phyloP scores from a whole-genome alignment of 495 filamentous ascomycete species.

The Cudoniella acicularis region DNA sequence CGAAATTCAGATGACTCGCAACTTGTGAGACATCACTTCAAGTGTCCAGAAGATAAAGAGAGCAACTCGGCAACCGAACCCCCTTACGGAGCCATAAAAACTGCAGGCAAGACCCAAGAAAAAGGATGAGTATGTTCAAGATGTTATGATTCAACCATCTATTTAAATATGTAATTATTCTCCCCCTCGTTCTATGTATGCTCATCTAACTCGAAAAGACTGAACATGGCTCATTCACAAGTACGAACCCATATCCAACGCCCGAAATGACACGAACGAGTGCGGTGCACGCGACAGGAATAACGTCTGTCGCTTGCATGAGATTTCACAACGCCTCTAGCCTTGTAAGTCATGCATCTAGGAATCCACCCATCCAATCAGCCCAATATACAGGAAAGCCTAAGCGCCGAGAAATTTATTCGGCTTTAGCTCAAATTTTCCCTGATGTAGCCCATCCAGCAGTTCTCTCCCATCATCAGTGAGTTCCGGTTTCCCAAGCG shows the following conservation, averaged over 20 bases:
- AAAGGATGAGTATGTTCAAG: background rate
- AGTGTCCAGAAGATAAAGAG: no score
- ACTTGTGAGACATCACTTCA: no score
- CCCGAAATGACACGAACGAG: background rate
- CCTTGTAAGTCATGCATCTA: no score
- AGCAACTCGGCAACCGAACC: no score
- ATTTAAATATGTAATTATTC: background rate
- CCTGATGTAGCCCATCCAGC: slow-evolving; percentile 63
- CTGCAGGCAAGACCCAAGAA: no score
- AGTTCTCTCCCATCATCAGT: slow-evolving; percentile 71
- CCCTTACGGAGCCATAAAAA: no score
- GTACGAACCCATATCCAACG: background rate
- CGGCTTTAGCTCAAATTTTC: slow-evolving; percentile 53
- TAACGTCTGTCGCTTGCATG: background rate
- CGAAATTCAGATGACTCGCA: no score
- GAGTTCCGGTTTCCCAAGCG: slow-evolving; percentile 72
- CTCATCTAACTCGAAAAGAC: background rate
- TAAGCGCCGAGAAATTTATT: slow-evolving; percentile 34
- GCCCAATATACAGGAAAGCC: background rate
- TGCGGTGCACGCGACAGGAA: no score
- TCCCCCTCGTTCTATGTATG: background rate
- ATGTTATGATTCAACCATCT: background rate
- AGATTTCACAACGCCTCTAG: background rate
- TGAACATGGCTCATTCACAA: background rate
- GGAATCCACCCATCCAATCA: no score